phyloP scores from a whole-genome alignment of 2,329 filamentous ascomycete species.

The Diaporthe caulivora region DNA sequence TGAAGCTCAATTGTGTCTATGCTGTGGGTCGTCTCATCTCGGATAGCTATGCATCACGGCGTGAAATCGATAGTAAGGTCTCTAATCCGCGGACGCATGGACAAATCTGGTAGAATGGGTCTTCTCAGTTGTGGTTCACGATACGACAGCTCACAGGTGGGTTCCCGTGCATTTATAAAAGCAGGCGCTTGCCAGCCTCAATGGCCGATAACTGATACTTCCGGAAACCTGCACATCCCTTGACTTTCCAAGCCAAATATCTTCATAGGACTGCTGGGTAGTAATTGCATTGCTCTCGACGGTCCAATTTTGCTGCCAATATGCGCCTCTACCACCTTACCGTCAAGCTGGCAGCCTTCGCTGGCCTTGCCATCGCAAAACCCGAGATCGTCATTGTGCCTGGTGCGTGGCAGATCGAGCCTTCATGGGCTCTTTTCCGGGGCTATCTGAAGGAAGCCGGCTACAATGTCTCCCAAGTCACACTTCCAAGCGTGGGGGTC shows the following conservation, averaged over 20 bases:
- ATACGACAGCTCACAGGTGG: neutral
- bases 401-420: slow-evolving; percentile 1
- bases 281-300: neutral
- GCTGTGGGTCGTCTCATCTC: slow-evolving; percentile 1
- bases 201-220: neutral
- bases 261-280: neutral
- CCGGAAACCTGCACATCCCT: neutral
- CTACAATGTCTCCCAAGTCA: slow-evolving; percentile 1
- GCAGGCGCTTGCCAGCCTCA: no score
- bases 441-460: neutral
- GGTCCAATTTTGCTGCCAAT: neutral
- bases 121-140: neutral
- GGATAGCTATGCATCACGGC: neutral
- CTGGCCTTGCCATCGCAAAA: neutral
- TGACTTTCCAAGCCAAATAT: neutral
- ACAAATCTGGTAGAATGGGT: neutral
- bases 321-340: neutral
- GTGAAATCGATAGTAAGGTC: neutral
- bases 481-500: neutral
- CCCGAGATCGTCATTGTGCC: neutral
- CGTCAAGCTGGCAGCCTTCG: neutral
- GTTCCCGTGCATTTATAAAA: neutral
- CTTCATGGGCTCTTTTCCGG: neutral
- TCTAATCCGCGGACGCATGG: neutral
- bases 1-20: neutral